Evolutionary conservation across 1,284 basidiomycete species (phyloP), one percentile per base, ranked within the genome.

Genomic region (Trichosporon sp.): DNA sequence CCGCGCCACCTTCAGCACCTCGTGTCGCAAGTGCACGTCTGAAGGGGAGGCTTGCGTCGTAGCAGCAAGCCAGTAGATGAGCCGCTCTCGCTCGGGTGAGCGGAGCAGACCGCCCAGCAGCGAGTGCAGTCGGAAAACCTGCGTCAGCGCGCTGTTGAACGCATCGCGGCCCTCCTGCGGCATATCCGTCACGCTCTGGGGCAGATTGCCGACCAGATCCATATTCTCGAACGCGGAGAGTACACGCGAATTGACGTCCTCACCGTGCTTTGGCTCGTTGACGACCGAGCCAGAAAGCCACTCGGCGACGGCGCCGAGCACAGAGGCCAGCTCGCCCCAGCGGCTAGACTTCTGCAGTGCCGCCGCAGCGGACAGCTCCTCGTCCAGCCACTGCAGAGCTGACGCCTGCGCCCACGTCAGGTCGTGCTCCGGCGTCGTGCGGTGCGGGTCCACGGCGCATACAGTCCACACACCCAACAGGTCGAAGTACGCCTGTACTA

Each of bases 361-460:
- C 11, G 19, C 6, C 0, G 36, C n/a, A 3, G 70, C 65, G 1
- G 72, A 69, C 10, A 85, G 70, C 1, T 88, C 77, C 54, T 90
- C 87, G 1, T 84, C 82, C 13, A 80, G 83, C 92, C 92, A 95
- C 0, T 84, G 86, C 85, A 89, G 89, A 1, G 86, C 87, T 14
- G 82, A 80, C 5, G 95, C 83, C 72, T 94, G 92, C 61, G 88
- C 91, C 95, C 94, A 97, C 3, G 90, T 82, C 56, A 97, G 87
- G 65, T 92, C 92, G 77, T 98, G 94, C 16, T 84, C 84, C 0
- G 91, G 91, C 7, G 87, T 89, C 7, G 92, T 95, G 63, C 85
- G 83, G 76, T 98, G 95, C 2, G 95, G 94, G 74, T 97, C 90
- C 21, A 86, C 85, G 0, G 93, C 91, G 70, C 92, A 95, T 1